A percentile compares a stretch with the other conserved stretches of the same genome.
phyloP scores from a whole-genome alignment of 202 grass and related monocot genomes.

The Bolboschoenoplectus hybrid region DNA sequence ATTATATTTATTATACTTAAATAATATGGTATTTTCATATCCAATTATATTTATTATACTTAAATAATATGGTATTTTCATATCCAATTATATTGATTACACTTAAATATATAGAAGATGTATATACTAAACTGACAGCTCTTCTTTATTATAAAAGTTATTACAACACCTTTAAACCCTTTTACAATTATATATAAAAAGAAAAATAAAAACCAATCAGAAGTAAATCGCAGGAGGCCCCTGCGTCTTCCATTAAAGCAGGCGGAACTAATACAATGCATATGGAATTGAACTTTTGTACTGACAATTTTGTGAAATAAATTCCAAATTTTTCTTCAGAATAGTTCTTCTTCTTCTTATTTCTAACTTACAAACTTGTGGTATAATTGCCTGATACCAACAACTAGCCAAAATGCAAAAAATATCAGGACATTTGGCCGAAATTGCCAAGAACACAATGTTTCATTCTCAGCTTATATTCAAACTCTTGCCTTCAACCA shows the following conservation, averaged over 20 bases:
- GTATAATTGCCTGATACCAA: not conserved
- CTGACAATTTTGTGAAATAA: not conserved
- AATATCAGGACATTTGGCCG: not conserved
- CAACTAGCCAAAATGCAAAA: slow-evolving; percentile 14
- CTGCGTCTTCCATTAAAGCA: no score
- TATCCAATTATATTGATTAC: no score
- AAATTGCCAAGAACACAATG: not conserved
- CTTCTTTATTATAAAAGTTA: no score
- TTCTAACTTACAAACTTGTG: not conserved
- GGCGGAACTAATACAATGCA: not conserved
- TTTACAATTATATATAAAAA: no score
- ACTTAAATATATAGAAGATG: no score
- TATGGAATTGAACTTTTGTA: not conserved
- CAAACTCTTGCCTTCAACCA: slow-evolving; percentile 61
- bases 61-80: no score
- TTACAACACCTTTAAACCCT: no score
- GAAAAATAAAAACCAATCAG: not conserved
- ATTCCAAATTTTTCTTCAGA: not conserved
- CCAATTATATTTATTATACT: no score
- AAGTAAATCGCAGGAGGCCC: no score
- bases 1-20: no score
- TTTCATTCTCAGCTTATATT: slow-evolving; percentile 5
- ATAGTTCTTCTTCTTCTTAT: not conserved
- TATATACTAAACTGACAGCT: no score
- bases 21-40: no score